Conservation (phyloP, 2,329 filamentous ascomycete genomes). For the Torrubiella hemipterigena region DNA sequence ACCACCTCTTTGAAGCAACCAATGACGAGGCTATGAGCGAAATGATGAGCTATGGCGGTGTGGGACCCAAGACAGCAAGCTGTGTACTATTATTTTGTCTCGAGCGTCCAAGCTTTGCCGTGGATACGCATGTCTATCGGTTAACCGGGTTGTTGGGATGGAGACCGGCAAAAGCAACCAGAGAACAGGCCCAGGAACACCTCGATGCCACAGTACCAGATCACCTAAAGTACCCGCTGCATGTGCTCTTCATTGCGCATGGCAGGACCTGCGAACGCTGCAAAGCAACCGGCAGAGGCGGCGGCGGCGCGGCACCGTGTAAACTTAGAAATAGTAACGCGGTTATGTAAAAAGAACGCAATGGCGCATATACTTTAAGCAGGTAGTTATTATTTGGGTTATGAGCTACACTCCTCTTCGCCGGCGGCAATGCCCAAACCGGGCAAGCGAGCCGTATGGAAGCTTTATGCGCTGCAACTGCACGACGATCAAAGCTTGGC, state of each 20-base stretch:
- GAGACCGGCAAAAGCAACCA: conserved; percentile 25
- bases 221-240: conserved; percentile 36
- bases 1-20: conserved; percentile 30
- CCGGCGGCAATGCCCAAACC: no score
- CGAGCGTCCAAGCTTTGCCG: conserved; percentile 33
- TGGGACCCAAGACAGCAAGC: conserved; percentile 42
- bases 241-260: conserved; percentile 35
- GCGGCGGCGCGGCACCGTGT: no score
- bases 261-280: conserved; percentile 33
- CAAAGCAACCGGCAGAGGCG: no score
- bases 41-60: conserved; percentile 35
- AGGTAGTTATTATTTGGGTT: no score
- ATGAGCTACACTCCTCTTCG: no score
- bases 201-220: conserved; percentile 34
- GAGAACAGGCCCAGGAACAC: conserved; percentile 37
- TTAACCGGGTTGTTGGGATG: conserved; percentile 36
- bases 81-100: conserved; percentile 42
- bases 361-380: no score
- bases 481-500: no score
- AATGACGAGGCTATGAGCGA: conserved; percentile 37
- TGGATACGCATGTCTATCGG: conserved; percentile 41
- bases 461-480: no score
- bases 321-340: no score
- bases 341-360: no score
- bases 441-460: no score